A percentile compares a stretch with the other conserved stretches of the same genome.
phyloP scores from a whole-genome alignment of 139 green algal species.

The Tetraselmis chui region DNA sequence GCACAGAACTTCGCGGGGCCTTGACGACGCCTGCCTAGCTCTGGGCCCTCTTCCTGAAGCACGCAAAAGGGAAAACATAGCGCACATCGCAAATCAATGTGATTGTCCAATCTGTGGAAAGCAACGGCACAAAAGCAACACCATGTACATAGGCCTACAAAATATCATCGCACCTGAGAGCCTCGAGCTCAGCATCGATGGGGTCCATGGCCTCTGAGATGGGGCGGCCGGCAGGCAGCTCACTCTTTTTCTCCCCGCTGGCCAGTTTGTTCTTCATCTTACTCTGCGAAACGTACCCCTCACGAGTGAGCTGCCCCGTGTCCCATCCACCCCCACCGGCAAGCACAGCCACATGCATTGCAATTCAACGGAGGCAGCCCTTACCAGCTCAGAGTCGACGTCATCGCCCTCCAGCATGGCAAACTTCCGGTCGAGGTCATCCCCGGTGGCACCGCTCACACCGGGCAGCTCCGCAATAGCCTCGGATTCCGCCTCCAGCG shows the following conservation, averaged over 20 bases:
- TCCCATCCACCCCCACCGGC: too few species aligned
- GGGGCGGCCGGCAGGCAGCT: background rate
- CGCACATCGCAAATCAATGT: too few species aligned
- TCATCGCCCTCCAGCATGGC: slow-evolving; percentile 65
- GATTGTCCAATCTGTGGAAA: too few species aligned
- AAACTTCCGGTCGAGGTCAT: slow-evolving; percentile 79
- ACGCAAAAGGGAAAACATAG: too few species aligned
- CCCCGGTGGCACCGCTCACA: slow-evolving; percentile 15
- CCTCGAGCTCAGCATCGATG: background rate
- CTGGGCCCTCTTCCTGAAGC: too few species aligned
- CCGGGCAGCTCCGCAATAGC: slow-evolving; percentile 50
- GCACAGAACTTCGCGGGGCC: too few species aligned
- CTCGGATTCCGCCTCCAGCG: slow-evolving; percentile 88
- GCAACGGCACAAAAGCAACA: too few species aligned
- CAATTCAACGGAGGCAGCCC: too few species aligned
- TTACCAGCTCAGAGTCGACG: slow-evolving; percentile 86
- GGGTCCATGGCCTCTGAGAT: background rate
- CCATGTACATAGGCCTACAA: too few species aligned
- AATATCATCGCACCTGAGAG: background rate
- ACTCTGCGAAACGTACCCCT: background rate
- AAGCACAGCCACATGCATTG: too few species aligned
- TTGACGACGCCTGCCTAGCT: too few species aligned
- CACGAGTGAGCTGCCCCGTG: too few species aligned
- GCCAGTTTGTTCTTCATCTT: background rate
- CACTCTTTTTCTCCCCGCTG: background rate